Evolutionary conservation across 345 rosid genomes (phyloP).

Genomic region (Raphanus sativus): DNA sequence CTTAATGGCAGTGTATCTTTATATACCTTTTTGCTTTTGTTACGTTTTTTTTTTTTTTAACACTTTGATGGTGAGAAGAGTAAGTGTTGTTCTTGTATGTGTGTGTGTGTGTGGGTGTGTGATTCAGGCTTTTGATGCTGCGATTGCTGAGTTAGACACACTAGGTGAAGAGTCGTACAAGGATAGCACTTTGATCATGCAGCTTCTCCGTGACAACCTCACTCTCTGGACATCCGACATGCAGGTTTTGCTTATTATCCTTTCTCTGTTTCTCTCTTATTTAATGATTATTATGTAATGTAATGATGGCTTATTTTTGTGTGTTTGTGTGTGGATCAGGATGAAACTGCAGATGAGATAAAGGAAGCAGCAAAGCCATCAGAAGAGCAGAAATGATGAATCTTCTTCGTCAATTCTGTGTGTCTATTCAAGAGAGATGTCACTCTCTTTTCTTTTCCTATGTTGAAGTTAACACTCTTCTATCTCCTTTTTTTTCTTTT

Average conservation of each 20-base stretch:
- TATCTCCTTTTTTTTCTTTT: background rate
- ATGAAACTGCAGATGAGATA: constrained; percentile 78
- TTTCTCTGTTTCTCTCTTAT: background rate
- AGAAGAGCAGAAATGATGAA: constrained; percentile 53
- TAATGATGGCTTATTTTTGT: background rate
- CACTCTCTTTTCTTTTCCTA: background rate
- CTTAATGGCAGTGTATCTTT: background rate
- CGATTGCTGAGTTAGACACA: constrained; percentile 84
- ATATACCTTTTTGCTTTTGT: background rate
- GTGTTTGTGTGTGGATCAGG: constrained; percentile 42
- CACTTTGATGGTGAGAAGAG: background rate
- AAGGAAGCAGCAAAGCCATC: constrained; percentile 65
- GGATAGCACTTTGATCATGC: constrained; percentile 60
- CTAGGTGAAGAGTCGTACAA: constrained; percentile 89
- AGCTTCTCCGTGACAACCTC: constrained; percentile 66
- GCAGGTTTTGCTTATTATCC: constrained; percentile 52
- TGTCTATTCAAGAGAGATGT: constrained; percentile 3
- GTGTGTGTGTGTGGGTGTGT: constrained; percentile 4
- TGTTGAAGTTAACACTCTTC: background rate
- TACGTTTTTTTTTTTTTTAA: background rate
- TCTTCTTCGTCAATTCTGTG: background rate
- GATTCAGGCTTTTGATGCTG: constrained; percentile 76
- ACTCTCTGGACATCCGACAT: constrained; percentile 91
- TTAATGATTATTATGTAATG: background rate
- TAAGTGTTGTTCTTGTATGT: background rate